Percentiles rank a stretch among this genome's conserved stretches.
Evolutionary conservation across 2,329 filamentous ascomycete genomes (phyloP).

Genomic region (Exophiala mesophila): DNA sequence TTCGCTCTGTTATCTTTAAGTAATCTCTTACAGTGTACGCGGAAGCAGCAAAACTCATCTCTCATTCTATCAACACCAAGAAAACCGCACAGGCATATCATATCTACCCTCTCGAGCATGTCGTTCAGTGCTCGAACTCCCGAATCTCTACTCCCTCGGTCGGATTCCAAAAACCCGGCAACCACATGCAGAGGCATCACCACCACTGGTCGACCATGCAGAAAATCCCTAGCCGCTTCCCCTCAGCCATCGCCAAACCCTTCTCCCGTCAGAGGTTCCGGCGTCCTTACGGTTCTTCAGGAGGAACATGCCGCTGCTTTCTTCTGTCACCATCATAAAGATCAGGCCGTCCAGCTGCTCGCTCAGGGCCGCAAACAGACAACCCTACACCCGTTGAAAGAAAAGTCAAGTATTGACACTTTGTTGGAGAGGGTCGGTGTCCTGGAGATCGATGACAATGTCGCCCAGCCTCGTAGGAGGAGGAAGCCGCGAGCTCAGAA

Average conservation of each 20-base stretch:
- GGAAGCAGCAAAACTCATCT: no score
- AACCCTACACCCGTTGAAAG: slow-evolving; percentile 54
- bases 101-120: slow-evolving; percentile 45
- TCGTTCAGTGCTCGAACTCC: slow-evolving; percentile 68
- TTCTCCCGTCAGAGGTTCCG: slow-evolving; percentile 28
- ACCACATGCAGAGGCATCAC: slow-evolving; percentile 89
- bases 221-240: slow-evolving; percentile 59
- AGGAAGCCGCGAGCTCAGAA: slow-evolving; percentile 25
- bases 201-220: slow-evolving; percentile 73
- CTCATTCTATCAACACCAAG: neutral
- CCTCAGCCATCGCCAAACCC: slow-evolving; percentile 30
- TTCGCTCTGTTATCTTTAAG: neutral
- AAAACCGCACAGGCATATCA: slow-evolving; percentile 46
- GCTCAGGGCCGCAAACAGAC: slow-evolving; percentile 45
- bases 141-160: slow-evolving; percentile 70
- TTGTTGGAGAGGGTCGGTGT: slow-evolving; percentile 74
- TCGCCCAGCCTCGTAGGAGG: slow-evolving; percentile 10
- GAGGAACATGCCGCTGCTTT: slow-evolving; percentile 38
- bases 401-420: slow-evolving; percentile 78
- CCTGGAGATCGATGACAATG: slow-evolving; percentile 53
- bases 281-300: slow-evolving; percentile 28
- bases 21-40: neutral
- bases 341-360: slow-evolving; percentile 60
- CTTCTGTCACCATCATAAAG: slow-evolving; percentile 95
- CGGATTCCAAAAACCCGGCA: slow-evolving; percentile 77